phyloP scores from a whole-genome alignment of 192 early-diverging fungal genomes.

The Backusella tarrabulga region DNA sequence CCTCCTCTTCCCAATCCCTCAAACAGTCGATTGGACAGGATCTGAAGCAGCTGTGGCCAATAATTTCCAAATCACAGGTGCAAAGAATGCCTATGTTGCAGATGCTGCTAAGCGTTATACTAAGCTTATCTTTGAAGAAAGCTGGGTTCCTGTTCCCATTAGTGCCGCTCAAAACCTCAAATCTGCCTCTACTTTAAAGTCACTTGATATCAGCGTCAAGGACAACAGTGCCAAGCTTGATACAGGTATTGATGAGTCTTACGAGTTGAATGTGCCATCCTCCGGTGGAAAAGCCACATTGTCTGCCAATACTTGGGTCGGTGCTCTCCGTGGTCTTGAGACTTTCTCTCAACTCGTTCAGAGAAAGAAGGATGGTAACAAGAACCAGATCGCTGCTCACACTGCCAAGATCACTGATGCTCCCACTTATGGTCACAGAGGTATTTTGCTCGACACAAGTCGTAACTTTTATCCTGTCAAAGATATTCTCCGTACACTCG shows the following conservation, averaged over 20 bases:
- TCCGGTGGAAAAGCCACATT: slow-evolving; percentile 50
- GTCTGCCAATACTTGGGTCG: slow-evolving; percentile 57
- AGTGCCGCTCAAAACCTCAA: slow-evolving; percentile 34
- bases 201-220: slow-evolving; percentile 46
- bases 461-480: slow-evolving; percentile 66
- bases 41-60: background rate
- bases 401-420: slow-evolving; percentile 60
- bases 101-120: slow-evolving; percentile 43
- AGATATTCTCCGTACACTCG: slow-evolving; percentile 57
- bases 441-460: slow-evolving; percentile 63
- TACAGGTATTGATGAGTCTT: slow-evolving; percentile 69
- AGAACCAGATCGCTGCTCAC: slow-evolving; percentile 45
- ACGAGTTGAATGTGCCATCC: slow-evolving; percentile 59
- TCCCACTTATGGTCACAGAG: slow-evolving; percentile 70
- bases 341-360: slow-evolving; percentile 69
- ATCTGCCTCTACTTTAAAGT: slow-evolving; percentile 24
- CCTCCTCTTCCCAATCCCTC: slow-evolving; percentile 24
- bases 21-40: slow-evolving; percentile 31
- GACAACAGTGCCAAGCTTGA: slow-evolving; percentile 49
- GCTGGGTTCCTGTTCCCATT: slow-evolving; percentile 42
- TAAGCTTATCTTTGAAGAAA: slow-evolving; percentile 40
- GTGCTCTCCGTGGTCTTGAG: slow-evolving; percentile 71
- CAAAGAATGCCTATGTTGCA: slow-evolving; percentile 1
- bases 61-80: slow-evolving; percentile 19
- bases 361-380: slow-evolving; percentile 27